A percentile compares a stretch with the other conserved stretches of the same genome.
Evolutionary conservation across 805 yeast genomes (phyloP).

Genomic region (Yarrowia sp.): DNA sequence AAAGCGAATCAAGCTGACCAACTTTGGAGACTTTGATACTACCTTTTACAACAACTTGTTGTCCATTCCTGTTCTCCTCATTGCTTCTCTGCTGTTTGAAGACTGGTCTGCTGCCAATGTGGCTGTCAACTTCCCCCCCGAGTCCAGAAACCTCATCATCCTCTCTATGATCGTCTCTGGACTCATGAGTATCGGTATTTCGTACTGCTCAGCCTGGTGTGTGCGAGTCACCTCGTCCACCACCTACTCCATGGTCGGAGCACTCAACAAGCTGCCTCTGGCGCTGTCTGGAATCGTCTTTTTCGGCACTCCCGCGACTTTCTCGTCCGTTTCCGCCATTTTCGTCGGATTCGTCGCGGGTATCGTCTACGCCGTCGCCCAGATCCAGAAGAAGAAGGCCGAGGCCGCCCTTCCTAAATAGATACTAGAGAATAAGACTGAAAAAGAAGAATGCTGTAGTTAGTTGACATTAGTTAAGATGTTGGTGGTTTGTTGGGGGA

Average conservation of each 20-base stretch:
- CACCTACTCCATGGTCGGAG: constrained; percentile 99
- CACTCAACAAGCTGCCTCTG: constrained; percentile 95
- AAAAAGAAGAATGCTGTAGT: too few species aligned
- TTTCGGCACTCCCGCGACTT: constrained; percentile 93
- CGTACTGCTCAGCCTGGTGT: constrained; percentile 99
- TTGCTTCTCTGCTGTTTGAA: constrained; percentile 75
- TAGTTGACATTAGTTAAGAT: too few species aligned
- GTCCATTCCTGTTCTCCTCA: constrained; percentile 82
- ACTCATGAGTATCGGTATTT: constrained; percentile 91
- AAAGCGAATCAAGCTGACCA: constrained; percentile 95
- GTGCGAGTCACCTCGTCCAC: constrained; percentile 98
- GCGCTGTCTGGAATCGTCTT: constrained; percentile 92
- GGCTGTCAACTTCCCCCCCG: constrained; percentile 72
- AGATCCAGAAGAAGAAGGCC: constrained; percentile 75
- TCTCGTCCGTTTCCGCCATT: constrained; percentile 86
- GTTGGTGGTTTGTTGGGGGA: too few species aligned
- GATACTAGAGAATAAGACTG: not conserved
- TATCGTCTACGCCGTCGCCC: constrained; percentile 91
- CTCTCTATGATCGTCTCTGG: constrained; percentile 90
- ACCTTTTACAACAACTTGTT: constrained; percentile 96
- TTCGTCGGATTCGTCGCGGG: constrained; percentile 94
- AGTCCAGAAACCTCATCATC: constrained; percentile 63
- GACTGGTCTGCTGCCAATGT: constrained; percentile 89
- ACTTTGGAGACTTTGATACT: constrained; percentile 89
- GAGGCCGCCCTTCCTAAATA: constrained; percentile 33